These are phyloP conservation scores for Phytophthora pisi DNA, from an alignment of 352 stramenopile species.

Conservation along the genomic window DNA sequence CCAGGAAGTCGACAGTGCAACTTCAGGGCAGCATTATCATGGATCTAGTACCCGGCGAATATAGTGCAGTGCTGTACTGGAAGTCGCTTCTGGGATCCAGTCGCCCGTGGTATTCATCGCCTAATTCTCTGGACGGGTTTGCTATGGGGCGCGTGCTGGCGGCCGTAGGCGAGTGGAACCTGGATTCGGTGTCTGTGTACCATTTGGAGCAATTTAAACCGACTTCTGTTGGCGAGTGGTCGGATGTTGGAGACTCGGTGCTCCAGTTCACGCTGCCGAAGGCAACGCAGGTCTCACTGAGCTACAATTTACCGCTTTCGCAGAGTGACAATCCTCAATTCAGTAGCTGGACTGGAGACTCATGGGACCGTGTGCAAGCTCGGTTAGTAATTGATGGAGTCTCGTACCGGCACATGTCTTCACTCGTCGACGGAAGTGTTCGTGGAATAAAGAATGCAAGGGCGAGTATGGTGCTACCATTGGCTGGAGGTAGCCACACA, in stretches of 20 bases:
- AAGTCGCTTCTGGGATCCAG: constrained; percentile 51
- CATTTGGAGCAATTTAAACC: constrained; percentile 47
- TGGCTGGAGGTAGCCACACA: constrained; percentile 64
- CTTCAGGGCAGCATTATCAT: constrained; percentile 70
- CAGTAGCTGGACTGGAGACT: constrained; percentile 44
- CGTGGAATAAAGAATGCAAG: constrained; percentile 74
- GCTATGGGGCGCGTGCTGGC: constrained; percentile 67
- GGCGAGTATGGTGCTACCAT: constrained; percentile 67
- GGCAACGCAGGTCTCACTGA: constrained; percentile 61
- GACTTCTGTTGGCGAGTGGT: constrained; percentile 54
- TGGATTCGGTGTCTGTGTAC: constrained; percentile 65
- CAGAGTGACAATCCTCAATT: constrained; percentile 80
- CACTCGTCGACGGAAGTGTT: constrained; percentile 68
- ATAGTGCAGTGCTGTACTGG: constrained; percentile 65
- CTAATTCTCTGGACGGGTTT: constrained; percentile 70
- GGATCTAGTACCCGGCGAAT: constrained; percentile 69
- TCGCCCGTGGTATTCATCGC: constrained; percentile 68
- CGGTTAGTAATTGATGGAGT: constrained; percentile 72
- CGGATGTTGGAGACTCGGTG: constrained; percentile 76
- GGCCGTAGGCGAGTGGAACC: constrained; percentile 51
- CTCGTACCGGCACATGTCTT: constrained; percentile 69
- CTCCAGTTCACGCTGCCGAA: constrained; percentile 73
- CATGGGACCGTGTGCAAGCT: constrained; percentile 65
- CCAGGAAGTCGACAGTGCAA: constrained; percentile 58
- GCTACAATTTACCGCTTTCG: constrained; percentile 74